Conservation (phyloP, 192 early-diverging fungal genomes). For the Linnemannia schmuckeri region DNA sequence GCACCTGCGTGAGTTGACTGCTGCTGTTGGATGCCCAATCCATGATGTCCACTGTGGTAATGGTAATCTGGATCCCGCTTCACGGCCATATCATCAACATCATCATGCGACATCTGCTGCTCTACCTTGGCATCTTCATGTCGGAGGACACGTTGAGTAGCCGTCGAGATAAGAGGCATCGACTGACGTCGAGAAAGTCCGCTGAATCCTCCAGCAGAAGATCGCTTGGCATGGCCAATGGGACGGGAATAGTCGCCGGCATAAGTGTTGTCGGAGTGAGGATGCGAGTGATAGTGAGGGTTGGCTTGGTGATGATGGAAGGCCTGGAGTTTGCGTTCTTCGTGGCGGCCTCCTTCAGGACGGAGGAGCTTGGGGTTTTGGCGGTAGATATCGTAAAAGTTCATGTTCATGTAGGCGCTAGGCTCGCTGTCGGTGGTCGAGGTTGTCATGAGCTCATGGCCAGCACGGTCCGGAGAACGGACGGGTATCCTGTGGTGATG, state of each 20-base stretch:
- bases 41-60: not conserved
- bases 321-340: conserved; percentile 14
- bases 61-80: conserved; percentile 2
- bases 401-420: conserved; percentile 43
- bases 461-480: conserved; percentile 38
- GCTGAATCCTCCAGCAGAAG: not conserved
- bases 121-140: conserved; percentile 25
- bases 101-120: not conserved
- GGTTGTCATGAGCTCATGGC: conserved; percentile 33
- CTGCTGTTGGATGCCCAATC: conserved; percentile 1
- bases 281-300: not conserved
- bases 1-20: not conserved
- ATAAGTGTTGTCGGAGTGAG: not conserved
- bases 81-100: not conserved
- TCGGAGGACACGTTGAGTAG: conserved; percentile 28
- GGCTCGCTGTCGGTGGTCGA: conserved; percentile 26
- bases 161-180: conserved; percentile 28
- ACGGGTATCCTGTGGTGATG: conserved; percentile 35
- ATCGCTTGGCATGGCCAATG: conserved; percentile 1
- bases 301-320: conserved; percentile 7
- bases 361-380: conserved; percentile 37
- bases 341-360: conserved; percentile 35
- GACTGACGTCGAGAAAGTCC: conserved; percentile 27
- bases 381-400: conserved; percentile 41
- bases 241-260: not conserved